These are phyloP conservation scores for Atkinsonella hypoxylon DNA, from an alignment of 2,329 filamentous ascomycete genomes.

Conservation along the genomic window DNA sequence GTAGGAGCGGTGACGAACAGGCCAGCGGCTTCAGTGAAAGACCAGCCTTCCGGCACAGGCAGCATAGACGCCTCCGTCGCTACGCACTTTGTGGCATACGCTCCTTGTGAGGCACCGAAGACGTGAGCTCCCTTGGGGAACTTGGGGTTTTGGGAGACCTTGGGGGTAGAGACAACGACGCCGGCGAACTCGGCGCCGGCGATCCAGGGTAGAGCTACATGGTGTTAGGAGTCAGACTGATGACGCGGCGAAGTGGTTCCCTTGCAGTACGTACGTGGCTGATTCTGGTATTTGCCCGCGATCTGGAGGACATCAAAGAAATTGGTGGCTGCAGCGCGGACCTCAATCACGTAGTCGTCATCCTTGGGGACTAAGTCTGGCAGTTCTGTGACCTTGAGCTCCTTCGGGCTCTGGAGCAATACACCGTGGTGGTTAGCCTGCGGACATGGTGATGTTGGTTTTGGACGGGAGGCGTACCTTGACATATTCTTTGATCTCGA, in stretches of 20 bases:
- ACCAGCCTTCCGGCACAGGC: conserved; percentile 70
- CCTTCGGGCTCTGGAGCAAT: conserved; percentile 52
- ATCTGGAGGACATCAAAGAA: conserved; percentile 97
- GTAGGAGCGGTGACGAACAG: conserved; percentile 89
- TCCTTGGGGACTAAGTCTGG: conserved; percentile 60
- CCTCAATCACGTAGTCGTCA: conserved; percentile 73
- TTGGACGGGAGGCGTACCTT: conserved; percentile 1
- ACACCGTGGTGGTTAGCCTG: not conserved
- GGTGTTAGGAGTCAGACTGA: not conserved
- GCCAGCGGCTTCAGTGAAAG: conserved; percentile 72
- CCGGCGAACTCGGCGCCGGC: conserved; percentile 83
- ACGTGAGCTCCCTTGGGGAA: conserved; percentile 73
- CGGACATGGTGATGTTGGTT: not conserved
- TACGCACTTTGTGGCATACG: conserved; percentile 67
- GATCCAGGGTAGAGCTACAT: conserved; percentile 65
- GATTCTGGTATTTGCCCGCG: conserved; percentile 88
- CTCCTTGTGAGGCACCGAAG: conserved; percentile 78
- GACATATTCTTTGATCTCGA: conserved; percentile 7
- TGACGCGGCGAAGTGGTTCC: not conserved
- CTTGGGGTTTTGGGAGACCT: conserved; percentile 34
- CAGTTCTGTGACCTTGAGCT: conserved; percentile 63
- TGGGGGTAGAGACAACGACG: conserved; percentile 56
- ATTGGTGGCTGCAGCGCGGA: conserved; percentile 81
- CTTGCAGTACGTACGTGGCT: conserved; percentile 46
- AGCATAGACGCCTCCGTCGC: conserved; percentile 56